Evolutionary conservation across 768 basidiomycete genomes (phyloP).

Genomic region (Boletus rubescentipes): DNA sequence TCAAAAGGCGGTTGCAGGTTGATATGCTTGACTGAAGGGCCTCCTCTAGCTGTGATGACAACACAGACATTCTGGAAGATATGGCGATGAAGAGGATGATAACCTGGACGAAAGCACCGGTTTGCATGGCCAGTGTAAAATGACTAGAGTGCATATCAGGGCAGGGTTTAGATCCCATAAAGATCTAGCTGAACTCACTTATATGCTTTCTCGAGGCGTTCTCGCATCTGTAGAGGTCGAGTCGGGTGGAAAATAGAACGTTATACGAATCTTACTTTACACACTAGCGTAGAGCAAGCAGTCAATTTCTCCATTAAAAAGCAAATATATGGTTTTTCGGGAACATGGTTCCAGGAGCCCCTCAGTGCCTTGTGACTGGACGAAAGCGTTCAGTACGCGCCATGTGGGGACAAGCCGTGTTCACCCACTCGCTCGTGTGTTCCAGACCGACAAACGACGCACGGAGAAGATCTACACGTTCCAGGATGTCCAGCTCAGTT

Average conservation of each 20-base stretch:
- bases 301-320: conserved; percentile 37
- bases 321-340: conserved; percentile 38
- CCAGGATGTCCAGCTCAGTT: conserved; percentile 15
- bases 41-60: conserved; percentile 46
- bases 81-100: conserved; percentile 62
- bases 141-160: conserved; percentile 40
- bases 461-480: conserved; percentile 25
- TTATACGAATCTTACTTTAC: conserved; percentile 40
- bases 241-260: not conserved
- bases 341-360: conserved; percentile 64
- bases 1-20: conserved; percentile 29
- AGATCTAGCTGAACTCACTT: conserved; percentile 38
- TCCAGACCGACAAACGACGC: conserved; percentile 30
- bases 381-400: not conserved
- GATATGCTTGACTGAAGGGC: conserved; percentile 32
- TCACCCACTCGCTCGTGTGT: conserved; percentile 25
- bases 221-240: conserved; percentile 40
- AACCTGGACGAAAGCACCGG: conserved; percentile 71
- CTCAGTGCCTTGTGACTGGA: conserved; percentile 52
- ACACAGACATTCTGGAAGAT: conserved; percentile 51
- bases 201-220: conserved; percentile 51
- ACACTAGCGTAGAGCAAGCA: conserved; percentile 39
- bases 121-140: conserved; percentile 63
- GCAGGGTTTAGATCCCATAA: not conserved
- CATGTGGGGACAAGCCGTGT: not conserved